Evolutionary conservation across 1,139 yeast genomes (phyloP), one percentile per base, ranked within the genome.

Genomic region (Nakaseomyces bracarensis): DNA sequence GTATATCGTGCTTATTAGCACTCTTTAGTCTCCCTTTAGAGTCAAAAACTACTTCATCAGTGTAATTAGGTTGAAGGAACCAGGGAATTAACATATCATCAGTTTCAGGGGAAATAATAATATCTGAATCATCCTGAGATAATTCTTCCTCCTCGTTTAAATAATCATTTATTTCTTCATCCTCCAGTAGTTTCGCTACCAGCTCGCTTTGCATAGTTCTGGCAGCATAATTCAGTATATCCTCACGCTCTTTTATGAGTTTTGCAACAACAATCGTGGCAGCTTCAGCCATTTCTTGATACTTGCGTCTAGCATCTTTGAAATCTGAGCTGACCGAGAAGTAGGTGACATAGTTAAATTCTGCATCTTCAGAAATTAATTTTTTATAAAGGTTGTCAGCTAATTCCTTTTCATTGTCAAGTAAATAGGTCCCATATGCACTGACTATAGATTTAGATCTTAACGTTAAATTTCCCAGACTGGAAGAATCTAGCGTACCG

Each of bases 141-240:
- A 11, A 3, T 11, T 21, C 10, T n/a, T 20, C 36, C 11, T 20
- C 25, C 16, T 33, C 41, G 73, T 65, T 45, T 76, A 23, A 13
- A 16, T 28, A 21, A 4, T 30, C 40, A 7, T 21, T 21, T n/a
- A 36, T 47, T 44, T 83, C 66, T 54, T 77, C 83, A 18, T 73
- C 74, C 33, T 74, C 67, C 40, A 79, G 65, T 36, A 80, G 60
- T 38, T 79, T 79, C 18, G 77, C 75, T 46, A 77, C 74, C 49
- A 79, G 72, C 53, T 79, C 82, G 49, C 78, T 77, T 50, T 79
- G 81, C 85, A 82, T 78, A 37, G 80, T 78, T 51, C 89, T 68
- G 0, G 87, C 78, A 11, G 84, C 81, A 53, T 80, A 80, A 52
- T 78, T 81, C 40, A 80, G 61, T 20, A 81, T 72, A 1, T 78